These are phyloP conservation scores for Multifurca ochricompacta DNA, from an alignment of 768 basidiomycete genomes.

Conservation along the genomic window DNA sequence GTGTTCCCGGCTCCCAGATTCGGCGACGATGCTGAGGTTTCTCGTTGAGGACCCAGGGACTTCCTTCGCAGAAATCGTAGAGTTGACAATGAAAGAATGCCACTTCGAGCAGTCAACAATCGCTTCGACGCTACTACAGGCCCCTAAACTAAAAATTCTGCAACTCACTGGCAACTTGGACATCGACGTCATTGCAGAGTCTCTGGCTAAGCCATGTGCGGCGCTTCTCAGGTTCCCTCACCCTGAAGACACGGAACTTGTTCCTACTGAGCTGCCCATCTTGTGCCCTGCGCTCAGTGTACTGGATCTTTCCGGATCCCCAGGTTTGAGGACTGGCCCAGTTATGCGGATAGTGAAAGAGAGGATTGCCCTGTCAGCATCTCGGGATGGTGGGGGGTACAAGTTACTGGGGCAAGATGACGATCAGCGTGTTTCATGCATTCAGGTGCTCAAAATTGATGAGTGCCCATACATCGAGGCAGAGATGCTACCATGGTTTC, in stretches of 20 bases:
- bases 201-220: neutral
- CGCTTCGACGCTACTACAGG: neutral
- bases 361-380: constrained; percentile 1
- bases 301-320: constrained; percentile 14
- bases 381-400: constrained; percentile 3
- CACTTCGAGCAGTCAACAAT: neutral
- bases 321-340: constrained; percentile 11
- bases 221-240: neutral
- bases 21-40: neutral
- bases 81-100: constrained; percentile 5
- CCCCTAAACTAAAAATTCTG: constrained; percentile 5
- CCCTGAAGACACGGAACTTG: neutral
- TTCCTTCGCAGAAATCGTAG: constrained; percentile 12
- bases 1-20: neutral
- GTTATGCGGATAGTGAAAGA: constrained; percentile 18
- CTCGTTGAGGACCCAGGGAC: constrained; percentile 6
- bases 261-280: constrained; percentile 7
- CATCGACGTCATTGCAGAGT: constrained; percentile 1
- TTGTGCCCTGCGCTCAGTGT: constrained; percentile 14
- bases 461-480: constrained; percentile 18
- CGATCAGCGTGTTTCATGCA: constrained; percentile 2
- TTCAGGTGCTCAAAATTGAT: constrained; percentile 13
- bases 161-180: neutral
- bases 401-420: neutral
- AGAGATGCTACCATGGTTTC: constrained; percentile 19